Evolutionary conservation across 805 yeast species (phyloP), one percentile per base, ranked within the genome.

Genomic region (Candida awuae): DNA sequence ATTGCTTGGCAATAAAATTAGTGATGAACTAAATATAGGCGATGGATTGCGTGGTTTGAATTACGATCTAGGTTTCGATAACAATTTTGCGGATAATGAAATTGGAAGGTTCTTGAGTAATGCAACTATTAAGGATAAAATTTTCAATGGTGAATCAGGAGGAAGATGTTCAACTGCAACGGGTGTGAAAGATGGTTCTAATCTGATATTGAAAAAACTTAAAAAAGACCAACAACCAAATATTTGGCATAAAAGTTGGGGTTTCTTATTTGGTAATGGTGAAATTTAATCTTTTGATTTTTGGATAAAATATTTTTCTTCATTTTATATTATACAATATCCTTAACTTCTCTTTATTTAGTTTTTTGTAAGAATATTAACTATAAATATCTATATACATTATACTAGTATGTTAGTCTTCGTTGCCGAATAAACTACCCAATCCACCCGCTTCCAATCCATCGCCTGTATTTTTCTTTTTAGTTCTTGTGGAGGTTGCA

Each of bases 391-490:
- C n/a, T n/a, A n/a, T n/a, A n/a, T n/a, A n/a, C n/a, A n/a, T n/a
- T n/a, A n/a, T n/a, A n/a, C n/a, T n/a, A n/a, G n/a, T n/a, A n/a
- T n/a, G n/a, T 9, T 10, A 37, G n/a, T 38, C 27, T 8, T 43
- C 49, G 7, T 33, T 39, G 29, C 32, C 35, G 15, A 46, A 46
- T 16, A 46, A 33, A 12, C 44, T 39, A 28, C 44, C 40, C 12
- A 46, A 31, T 10, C 49, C 45, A 9, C 47, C 49, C 19, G 35
- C 45, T 4, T 37, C 37, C 18, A 46, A 22, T 3, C 41, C 44
- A 41, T 46, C 49, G 3, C 36, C 34, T 15, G 23, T 32, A 34
- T 38, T 40, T 21, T 41, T 43, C 38, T 41, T 43, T 17, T 34
- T 38, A 10, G 38, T 35, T 27, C 43, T 37, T 5, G 45, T 30